Evolutionary conservation across 352 stramenopile genomes (phyloP), one percentile per base, ranked within the genome.

Genomic region (Phytophthora podocarpi): DNA sequence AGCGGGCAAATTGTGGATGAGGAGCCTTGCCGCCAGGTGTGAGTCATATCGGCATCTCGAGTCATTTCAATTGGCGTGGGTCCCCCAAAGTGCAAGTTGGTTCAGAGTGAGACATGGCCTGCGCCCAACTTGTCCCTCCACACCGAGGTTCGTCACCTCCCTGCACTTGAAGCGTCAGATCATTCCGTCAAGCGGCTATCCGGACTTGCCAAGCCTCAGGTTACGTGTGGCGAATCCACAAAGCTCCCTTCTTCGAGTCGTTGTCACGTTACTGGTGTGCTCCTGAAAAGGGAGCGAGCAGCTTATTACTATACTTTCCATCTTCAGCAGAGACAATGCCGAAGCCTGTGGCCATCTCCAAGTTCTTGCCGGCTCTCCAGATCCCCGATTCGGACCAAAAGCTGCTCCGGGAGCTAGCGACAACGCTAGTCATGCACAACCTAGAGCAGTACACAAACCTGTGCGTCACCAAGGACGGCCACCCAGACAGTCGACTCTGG

Each of bases 371-470:
- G n/a, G 26, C 59, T 48, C 46, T 77, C 2, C 20, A 60, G 48
- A 63, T 77, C 36, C 57, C 59, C 1, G 54, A 71, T 8, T 41
- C 58, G 21, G 69, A 78, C 39, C 24, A 55, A 11, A 34, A 23
- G 23, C 36, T 72, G 21, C 69, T 74, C 4, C 53, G 59, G 15
- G 43, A 59, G 9, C 43, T 78, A 39, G 65, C 64, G 27, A 51
- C 36, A 21, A 75, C 65, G 4, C 53, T 78, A 4, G 61, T 75
- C 15, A 39, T 10, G 10, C 70, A 78, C 42, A 78, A 75, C 18
- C 24, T 67, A 4, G 55, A 74, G 43, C 56, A 74, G 48, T 67
- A 59, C 47, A 67, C 60, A 28, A 72, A 53, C 9, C 20, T 75
- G n/a, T 57, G 51, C 30, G 49, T 74, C 34, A 61, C 46, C 21